Percentiles rank a stretch among this genome's conserved stretches.
Evolutionary conservation across 768 basidiomycete genomes (phyloP).

Genomic region (Chalciporus pseudorubinellus): DNA sequence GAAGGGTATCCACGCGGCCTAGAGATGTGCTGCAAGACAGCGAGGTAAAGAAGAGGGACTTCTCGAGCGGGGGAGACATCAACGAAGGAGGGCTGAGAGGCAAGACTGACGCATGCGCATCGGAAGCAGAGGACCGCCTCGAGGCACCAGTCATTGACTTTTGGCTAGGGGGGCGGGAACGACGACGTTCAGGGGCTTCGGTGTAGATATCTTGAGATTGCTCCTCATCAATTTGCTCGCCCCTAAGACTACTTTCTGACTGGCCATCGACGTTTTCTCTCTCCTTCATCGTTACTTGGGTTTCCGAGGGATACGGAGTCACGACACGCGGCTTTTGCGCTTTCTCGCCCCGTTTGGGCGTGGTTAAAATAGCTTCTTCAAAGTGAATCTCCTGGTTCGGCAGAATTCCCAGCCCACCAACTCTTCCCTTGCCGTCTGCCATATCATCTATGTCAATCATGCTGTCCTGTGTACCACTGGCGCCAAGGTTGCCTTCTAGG

Average conservation of each 20-base stretch:
- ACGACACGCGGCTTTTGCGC: constrained; percentile 1
- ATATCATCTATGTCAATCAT: neutral
- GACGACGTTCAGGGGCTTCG: constrained; percentile 15
- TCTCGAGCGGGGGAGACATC: constrained; percentile 55
- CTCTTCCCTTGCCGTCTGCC: neutral
- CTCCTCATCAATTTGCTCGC: neutral
- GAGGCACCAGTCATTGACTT: neutral
- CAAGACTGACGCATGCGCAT: constrained; percentile 40
- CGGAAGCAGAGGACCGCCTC: constrained; percentile 16
- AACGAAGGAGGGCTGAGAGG: constrained; percentile 57
- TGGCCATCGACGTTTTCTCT: neutral
- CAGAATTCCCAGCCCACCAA: neutral
- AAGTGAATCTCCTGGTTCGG: neutral
- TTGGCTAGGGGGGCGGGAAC: constrained; percentile 4
- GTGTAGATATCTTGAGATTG: constrained; percentile 13
- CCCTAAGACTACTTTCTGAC: neutral
- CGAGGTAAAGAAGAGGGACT: constrained; percentile 51
- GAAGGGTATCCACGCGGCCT: neutral
- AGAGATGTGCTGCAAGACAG: constrained; percentile 19
- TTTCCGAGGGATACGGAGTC: constrained; percentile 9
- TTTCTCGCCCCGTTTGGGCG: neutral
- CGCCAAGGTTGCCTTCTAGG: neutral
- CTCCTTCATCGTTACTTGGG: neutral
- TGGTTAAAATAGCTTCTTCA: neutral
- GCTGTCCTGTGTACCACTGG: neutral